Base-by-base conservation (phyloP, 2,329 filamentous ascomycete species). In the Penicillium thymicola region DNA sequence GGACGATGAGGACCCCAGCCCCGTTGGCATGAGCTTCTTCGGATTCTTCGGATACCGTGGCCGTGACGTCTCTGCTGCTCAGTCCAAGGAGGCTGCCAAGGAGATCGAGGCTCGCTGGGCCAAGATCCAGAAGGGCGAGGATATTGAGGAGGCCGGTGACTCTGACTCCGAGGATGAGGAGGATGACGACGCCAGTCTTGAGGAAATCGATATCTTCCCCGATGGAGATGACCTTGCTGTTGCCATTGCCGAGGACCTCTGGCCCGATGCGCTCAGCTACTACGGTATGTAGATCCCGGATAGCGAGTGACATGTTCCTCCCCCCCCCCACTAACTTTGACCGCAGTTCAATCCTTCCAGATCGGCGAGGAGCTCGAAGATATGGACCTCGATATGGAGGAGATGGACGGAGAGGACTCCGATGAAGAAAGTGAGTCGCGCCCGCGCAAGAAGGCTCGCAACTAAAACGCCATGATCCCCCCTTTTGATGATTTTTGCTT, bases 251-350 rank as follows among this genome's bases (percentile, higher is more conserved):
- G 92, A 97, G 71, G 93, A 97, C 65, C 78, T 97, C 51, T 97
- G 89, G 87, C 89, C 90, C 46, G 85, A 86, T 61, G 93, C 92
- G 56, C 87, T 96, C 73, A 90, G 89, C 74, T 95, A 94, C 78
- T 97, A 94, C 78, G 89, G 90, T 94, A 79, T 77, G 89, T 84
- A 23, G 55, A 50, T 38, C 27, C 16, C 10, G 14, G 37, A 10
- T 27, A 13, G 45, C 46, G 27, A 10, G n/a, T 30, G 23, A 28
- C 45, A 50, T 41, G 13, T 49, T 30, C 11, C 5, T 30, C 11
- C 4, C 42, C 25, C 42, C 25, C 25, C 36, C n/a, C 37, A 43
- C 76, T 83, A 71, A 82, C 70, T 53, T 49, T 52, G 40, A 42
- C 55, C 37, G n/a, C 50, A 85, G 87, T 83, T 51, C 83, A 89